phyloP scores from a whole-genome alignment of 768 basidiomycete species.

The Russula foetens region DNA sequence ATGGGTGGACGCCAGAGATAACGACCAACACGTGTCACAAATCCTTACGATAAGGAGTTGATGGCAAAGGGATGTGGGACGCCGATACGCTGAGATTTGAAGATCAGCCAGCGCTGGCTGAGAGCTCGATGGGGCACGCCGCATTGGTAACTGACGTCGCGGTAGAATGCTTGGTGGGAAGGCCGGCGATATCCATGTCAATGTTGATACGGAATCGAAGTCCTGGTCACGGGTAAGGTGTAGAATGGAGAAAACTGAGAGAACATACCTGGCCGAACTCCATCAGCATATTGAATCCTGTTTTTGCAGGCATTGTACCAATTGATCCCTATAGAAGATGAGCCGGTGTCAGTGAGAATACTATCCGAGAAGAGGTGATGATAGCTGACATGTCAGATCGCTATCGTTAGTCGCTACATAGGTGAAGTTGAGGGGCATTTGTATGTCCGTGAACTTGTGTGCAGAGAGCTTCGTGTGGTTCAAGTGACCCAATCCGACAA shows the following conservation, averaged over 20 bases:
- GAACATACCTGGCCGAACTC: conserved; percentile 52
- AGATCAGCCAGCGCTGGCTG: conserved; percentile 20
- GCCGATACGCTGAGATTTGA: too few relatives aligned
- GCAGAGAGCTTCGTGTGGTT: conserved; percentile 55
- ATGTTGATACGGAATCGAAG: conserved; percentile 32
- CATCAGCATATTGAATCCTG: conserved; percentile 36
- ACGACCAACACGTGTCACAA: background rate
- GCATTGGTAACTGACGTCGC: conserved; percentile 28
- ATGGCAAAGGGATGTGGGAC: background rate
- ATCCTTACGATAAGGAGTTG: background rate
- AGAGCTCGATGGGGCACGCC: conserved; percentile 28
- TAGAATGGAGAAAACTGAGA: background rate
- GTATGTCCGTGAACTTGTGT: conserved; percentile 53
- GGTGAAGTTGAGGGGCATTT: conserved; percentile 75
- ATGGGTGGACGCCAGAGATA: background rate
- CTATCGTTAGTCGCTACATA: conserved; percentile 73
- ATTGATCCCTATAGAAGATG: conserved; percentile 42
- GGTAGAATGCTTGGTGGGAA: conserved; percentile 25
- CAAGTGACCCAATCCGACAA: conserved; percentile 61
- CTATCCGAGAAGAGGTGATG: conserved; percentile 3
- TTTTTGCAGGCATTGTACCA: conserved; percentile 79
- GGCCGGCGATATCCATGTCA: conserved; percentile 31
- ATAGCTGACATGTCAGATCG: conserved; percentile 69
- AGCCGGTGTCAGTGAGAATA: conserved; percentile 9
- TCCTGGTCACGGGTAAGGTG: background rate